Conservation (phyloP, 805 yeast species). For the Candida manassasensis region DNA sequence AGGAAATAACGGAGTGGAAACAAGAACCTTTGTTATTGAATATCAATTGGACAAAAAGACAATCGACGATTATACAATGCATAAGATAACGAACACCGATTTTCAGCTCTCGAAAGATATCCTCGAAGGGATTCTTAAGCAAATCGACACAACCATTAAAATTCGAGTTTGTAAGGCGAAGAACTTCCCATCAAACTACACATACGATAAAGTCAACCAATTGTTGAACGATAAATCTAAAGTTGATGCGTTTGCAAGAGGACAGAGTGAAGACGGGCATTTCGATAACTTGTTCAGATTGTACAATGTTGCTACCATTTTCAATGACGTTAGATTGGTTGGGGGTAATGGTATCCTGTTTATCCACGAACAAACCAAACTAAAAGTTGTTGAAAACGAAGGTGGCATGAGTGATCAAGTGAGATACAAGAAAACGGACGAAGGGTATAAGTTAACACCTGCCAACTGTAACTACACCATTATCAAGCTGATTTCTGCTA, state of each 20-base stretch:
- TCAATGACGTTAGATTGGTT: slow-evolving; percentile 19
- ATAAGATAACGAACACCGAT: slow-evolving; percentile 5
- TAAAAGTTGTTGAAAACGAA: background rate
- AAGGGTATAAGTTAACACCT: slow-evolving; percentile 15
- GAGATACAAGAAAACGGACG: slow-evolving; percentile 5
- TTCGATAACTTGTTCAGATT: slow-evolving; percentile 24
- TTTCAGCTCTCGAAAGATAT: slow-evolving; percentile 5
- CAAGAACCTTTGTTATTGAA: slow-evolving; percentile 42
- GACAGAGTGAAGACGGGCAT: slow-evolving; percentile 14
- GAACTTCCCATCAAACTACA: slow-evolving; percentile 37
- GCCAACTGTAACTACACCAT: slow-evolving; percentile 12
- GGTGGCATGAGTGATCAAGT: slow-evolving; percentile 1
- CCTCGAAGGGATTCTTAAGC: slow-evolving; percentile 10
- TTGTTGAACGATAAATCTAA: slow-evolving; percentile 32
- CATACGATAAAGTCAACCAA: slow-evolving; percentile 60
- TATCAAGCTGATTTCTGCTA: slow-evolving; percentile 10
- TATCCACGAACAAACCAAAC: background rate
- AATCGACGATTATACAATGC: slow-evolving; percentile 16
- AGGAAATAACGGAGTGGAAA: slow-evolving; percentile 35
- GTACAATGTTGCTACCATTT: slow-evolving; percentile 20
- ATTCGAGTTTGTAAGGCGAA: slow-evolving; percentile 22
- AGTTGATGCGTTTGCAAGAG: slow-evolving; percentile 8
- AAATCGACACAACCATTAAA: slow-evolving; percentile 14
- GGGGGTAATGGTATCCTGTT: slow-evolving; percentile 3
- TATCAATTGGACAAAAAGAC: slow-evolving; percentile 18